phyloP scores from a whole-genome alignment of 768 basidiomycete genomes.

The Holtermannia corniformis region DNA sequence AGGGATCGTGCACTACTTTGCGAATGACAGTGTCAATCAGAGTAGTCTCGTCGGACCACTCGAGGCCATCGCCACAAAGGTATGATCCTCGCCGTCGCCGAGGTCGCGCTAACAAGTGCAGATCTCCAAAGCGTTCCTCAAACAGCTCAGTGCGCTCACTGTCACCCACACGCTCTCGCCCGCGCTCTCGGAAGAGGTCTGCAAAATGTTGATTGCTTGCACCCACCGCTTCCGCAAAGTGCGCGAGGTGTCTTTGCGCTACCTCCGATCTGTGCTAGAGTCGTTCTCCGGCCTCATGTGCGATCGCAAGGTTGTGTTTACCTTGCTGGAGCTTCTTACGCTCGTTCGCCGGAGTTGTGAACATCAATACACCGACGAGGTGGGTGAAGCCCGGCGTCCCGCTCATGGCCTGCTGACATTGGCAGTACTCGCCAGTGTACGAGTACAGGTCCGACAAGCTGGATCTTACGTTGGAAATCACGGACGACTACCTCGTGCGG shows the following conservation, averaged over 20 bases:
- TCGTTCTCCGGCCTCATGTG: slow-evolving; percentile 94
- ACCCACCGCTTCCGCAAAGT: slow-evolving; percentile 75
- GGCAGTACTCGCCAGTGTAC: slow-evolving; percentile 76
- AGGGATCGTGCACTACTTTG: slow-evolving; percentile 74
- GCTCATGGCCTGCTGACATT: background rate
- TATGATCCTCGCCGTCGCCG: slow-evolving; percentile 32
- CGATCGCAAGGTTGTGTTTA: slow-evolving; percentile 72
- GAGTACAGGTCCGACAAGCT: slow-evolving; percentile 71
- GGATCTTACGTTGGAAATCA: slow-evolving; percentile 64
- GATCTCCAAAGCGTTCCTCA: slow-evolving; percentile 69
- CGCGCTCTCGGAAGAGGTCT: slow-evolving; percentile 61
- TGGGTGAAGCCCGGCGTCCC: slow-evolving; percentile 44
- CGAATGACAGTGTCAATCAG: slow-evolving; percentile 72
- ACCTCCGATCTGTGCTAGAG: slow-evolving; percentile 71
- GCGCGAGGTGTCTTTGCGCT: slow-evolving; percentile 70
- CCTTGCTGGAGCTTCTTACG: slow-evolving; percentile 84
- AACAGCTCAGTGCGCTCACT: slow-evolving; percentile 62
- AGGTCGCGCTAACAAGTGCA: slow-evolving; percentile 33
- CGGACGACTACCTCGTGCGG: slow-evolving; percentile 74
- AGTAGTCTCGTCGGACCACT: slow-evolving; percentile 65
- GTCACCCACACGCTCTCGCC: slow-evolving; percentile 67
- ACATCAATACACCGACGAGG: slow-evolving; percentile 86
- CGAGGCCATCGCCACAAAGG: slow-evolving; percentile 80
- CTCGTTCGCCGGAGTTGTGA: slow-evolving; percentile 78
- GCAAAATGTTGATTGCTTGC: slow-evolving; percentile 61